Conservation (phyloP, 2,329 filamentous ascomycete genomes). For the Coniochaeta hoffmannii region DNA sequence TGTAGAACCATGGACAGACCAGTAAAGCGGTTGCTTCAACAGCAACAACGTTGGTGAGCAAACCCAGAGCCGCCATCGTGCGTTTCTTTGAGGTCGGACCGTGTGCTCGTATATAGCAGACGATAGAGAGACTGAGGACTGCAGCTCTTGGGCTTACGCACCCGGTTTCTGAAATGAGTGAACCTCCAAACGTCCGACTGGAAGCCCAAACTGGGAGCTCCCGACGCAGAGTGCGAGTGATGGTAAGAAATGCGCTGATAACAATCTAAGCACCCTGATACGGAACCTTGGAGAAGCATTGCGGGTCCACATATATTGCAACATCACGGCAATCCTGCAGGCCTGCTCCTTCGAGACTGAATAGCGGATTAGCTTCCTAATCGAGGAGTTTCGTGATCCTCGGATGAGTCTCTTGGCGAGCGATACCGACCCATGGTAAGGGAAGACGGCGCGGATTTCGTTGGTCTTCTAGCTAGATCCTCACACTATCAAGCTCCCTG, state of each 20-base stretch:
- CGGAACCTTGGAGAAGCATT: neutral
- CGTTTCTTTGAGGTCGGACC: neutral
- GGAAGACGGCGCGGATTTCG: neutral
- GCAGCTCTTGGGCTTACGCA: no score
- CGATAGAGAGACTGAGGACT: no score
- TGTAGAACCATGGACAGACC: neutral
- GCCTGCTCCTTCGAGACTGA: neutral
- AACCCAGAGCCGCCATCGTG: neutral
- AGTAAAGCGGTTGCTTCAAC: neutral
- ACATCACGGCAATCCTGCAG: neutral
- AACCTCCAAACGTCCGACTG: no score
- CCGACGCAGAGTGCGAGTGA: no score
- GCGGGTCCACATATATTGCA: neutral
- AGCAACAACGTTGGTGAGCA: neutral
- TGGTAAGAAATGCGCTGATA: no score
- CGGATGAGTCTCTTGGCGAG: neutral
- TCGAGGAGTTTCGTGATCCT: neutral
- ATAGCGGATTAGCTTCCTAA: neutral
- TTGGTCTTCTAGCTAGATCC: slow-evolving; percentile 17
- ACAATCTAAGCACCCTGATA: neutral
- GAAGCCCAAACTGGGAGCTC: no score
- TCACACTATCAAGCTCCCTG: slow-evolving; percentile 29
- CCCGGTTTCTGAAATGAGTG: no score
- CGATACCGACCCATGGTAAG: neutral
- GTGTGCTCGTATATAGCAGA: no score